These are phyloP conservation scores for Babesia divergens DNA, from an alignment of 169 alveolate species.

Conservation along the genomic window DNA sequence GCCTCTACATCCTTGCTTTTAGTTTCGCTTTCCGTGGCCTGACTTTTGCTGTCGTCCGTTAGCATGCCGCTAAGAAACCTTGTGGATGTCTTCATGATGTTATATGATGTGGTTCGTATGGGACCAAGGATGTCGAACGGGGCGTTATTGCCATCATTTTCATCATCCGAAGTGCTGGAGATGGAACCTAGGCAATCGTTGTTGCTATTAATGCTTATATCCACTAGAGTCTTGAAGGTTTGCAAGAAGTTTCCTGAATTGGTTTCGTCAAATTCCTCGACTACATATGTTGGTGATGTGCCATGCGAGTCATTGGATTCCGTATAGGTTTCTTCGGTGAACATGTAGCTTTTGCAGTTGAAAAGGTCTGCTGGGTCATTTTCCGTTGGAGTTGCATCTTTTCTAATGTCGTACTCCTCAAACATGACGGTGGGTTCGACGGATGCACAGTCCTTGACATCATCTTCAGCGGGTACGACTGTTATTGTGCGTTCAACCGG, in stretches of 20 bases:
- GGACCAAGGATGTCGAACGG: neutral
- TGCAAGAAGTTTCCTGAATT: neutral
- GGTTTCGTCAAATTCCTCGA: neutral
- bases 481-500: neutral
- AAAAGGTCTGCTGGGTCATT: neutral
- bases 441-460: neutral
- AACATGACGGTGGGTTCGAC: neutral
- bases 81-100: neutral
- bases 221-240: constrained; percentile 19
- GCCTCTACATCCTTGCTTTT: too few species aligned
- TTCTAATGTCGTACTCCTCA: neutral
- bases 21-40: too few species aligned
- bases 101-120: constrained; percentile 5
- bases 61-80: neutral
- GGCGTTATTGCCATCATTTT: neutral
- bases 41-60: neutral
- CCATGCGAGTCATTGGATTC: neutral
- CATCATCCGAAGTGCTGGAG: neutral
- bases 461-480: neutral
- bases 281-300: neutral
- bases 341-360: neutral
- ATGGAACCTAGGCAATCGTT: neutral
- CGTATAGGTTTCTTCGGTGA: neutral
- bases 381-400: neutral
- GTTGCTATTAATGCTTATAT: neutral